Evolutionary conservation across 805 yeast genomes (phyloP), one percentile per base, ranked within the genome.

Genomic region (Yarrowia keelungensis): DNA sequence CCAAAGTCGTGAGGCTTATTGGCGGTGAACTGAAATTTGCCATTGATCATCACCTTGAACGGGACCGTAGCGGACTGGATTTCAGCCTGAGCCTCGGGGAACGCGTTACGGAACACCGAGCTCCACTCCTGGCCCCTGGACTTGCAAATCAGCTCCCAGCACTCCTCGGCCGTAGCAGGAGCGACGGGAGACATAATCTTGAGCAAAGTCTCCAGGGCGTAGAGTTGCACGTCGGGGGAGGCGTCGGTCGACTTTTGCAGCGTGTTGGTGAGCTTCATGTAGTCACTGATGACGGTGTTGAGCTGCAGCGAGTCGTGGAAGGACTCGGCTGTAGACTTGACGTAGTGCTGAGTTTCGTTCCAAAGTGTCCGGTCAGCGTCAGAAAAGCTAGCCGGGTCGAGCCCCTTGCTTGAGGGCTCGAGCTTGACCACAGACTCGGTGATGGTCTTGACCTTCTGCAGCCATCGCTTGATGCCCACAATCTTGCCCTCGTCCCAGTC

Each of bases 401-500:
- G 68, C 49, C 12, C 68, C 56, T 62, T 46, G 51, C 51, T 42
- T 35, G 61, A n/a, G 3, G 51, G 42, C 9, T 15, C 8, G 35
- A 51, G 43, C 9, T 42, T 53, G 38, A 42, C 10, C 36, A 65
- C 42, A 16, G 14, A 22, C 3, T 65, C 69, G 42, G 70, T 54
- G 35, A 65, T 69, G 47, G 62, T 73, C 4, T 87, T 65, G 3
- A 91, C 85, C 71, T 87, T 86, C 47, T 82, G 81, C 53, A 95
- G 76, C 98, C 98, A 95, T 71, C 98, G 84, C 75, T 91, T 90
- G 45, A 90, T 83, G 4, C 99, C 99, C 36, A 85, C 86, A 71
- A 95, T 93, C 75, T 90, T 92, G 3, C 83, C 80, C 73, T 91
- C 97, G 74, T 94, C 96, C 99, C 99, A 95, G 72, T 88, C 87